Evolutionary conservation across 805 yeast genomes (phyloP).

Genomic region (Clavispora vitiphila): DNA sequence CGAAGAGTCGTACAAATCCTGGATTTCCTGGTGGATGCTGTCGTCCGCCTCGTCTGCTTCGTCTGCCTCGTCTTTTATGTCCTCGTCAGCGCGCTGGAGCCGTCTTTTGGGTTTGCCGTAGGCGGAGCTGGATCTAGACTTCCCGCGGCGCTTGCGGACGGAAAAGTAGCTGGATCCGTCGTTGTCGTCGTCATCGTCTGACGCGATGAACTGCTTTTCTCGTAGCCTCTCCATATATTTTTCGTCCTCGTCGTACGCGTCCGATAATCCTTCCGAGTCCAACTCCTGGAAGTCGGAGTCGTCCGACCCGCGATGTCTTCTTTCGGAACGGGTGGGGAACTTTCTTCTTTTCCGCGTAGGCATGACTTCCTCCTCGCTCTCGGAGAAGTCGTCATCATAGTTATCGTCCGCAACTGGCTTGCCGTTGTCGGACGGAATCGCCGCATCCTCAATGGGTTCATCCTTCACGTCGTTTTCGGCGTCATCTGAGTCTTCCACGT

Average conservation of each 20-base stretch:
- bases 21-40: conserved; percentile 56
- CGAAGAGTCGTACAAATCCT: conserved; percentile 58
- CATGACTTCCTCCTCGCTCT: conserved; percentile 7
- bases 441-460: conserved; percentile 4
- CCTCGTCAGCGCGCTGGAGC: conserved; percentile 15
- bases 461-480: background rate
- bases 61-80: conserved; percentile 12
- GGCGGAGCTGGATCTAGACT: conserved; percentile 20
- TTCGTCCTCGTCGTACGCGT: conserved; percentile 13
- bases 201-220: conserved; percentile 31
- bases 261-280: conserved; percentile 9
- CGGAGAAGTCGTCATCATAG: conserved; percentile 11
- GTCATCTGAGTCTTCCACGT: conserved; percentile 11
- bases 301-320: conserved; percentile 6
- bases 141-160: conserved; percentile 12
- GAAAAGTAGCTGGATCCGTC: conserved; percentile 16
- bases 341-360: conserved; percentile 12
- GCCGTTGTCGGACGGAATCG: conserved; percentile 3
- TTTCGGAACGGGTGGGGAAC: conserved; percentile 2
- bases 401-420: conserved; percentile 10
- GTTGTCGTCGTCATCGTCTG: conserved; percentile 32
- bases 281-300: conserved; percentile 18
- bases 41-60: conserved; percentile 33
- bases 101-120: conserved; percentile 17
- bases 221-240: conserved; percentile 24